Conservation (phyloP, 345 rosid genomes). For the Boechera stricta region DNA sequence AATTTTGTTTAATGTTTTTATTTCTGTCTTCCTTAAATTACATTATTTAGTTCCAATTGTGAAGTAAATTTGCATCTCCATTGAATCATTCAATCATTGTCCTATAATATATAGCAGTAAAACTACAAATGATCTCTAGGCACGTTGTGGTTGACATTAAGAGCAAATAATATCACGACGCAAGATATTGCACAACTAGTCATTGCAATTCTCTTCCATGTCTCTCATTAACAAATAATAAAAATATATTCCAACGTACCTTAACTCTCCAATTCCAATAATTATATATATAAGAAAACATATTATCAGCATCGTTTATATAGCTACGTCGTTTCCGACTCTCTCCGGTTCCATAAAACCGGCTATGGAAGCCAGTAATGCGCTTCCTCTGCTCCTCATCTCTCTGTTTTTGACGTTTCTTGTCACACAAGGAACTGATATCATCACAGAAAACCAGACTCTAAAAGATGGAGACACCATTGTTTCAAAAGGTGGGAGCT, state of each 20-base stretch:
- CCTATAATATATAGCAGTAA: not conserved
- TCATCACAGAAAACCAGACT: constrained; percentile 34
- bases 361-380: constrained; percentile 35
- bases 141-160: constrained; percentile 45
- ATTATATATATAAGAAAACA: not conserved
- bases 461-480: constrained; percentile 45
- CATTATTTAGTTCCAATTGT: constrained; percentile 6
- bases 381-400: constrained; percentile 33
- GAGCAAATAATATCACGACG: constrained; percentile 35
- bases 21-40: not conserved
- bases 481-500: constrained; percentile 38
- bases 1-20: not conserved
- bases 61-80: not conserved
- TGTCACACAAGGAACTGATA: constrained; percentile 24
- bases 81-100: constrained; percentile 4
- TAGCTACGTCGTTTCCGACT: constrained; percentile 8
- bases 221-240: constrained; percentile 25
- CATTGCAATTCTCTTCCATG: constrained; percentile 33
- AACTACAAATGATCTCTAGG: not conserved
- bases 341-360: constrained; percentile 17
- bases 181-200: constrained; percentile 35
- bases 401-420: constrained; percentile 29
- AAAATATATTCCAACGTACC: not conserved
- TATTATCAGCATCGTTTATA: constrained; percentile 4
- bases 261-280: not conserved